phyloP scores from a whole-genome alignment of 2,329 filamentous ascomycete species.

The Magnaporthiopsis rhizophila region DNA sequence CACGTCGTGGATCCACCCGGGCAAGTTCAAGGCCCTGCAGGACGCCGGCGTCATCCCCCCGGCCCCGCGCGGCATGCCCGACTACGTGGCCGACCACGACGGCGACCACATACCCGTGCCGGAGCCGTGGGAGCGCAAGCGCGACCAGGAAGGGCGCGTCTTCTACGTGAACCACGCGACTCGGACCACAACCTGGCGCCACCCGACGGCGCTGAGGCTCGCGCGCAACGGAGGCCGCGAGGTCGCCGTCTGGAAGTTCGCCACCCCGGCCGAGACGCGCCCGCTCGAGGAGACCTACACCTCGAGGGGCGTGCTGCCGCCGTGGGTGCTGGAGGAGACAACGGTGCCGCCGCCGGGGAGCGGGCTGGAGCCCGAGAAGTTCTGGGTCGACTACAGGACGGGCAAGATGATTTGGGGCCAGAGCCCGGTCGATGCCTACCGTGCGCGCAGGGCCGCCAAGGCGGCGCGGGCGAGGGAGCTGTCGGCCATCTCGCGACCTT shows the following conservation, averaged over 20 bases:
- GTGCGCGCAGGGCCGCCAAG: neutral
- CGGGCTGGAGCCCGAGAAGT: neutral
- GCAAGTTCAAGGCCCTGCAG: neutral
- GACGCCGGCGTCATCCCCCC: neutral
- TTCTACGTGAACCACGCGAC: neutral
- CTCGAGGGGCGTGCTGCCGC: neutral
- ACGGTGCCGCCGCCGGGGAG: neutral
- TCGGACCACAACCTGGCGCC: neutral
- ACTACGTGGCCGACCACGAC: neutral
- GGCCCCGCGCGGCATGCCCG: neutral
- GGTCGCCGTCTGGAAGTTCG: neutral
- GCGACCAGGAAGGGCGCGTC: neutral
- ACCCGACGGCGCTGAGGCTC: neutral
- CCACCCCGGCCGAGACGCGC: neutral
- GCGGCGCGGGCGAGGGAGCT: neutral
- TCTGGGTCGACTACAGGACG: constrained; percentile 3
- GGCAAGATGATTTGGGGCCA: neutral
- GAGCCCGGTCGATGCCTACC: neutral
- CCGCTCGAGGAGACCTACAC: neutral
- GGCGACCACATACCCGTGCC: neutral
- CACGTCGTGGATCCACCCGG: neutral
- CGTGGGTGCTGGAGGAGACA: neutral
- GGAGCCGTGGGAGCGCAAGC: neutral
- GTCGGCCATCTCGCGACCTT: neutral
- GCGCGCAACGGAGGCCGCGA: neutral